Evolutionary conservation across 2,329 filamentous ascomycete species (phyloP).

Genomic region (Penicillium capsulatum): DNA sequence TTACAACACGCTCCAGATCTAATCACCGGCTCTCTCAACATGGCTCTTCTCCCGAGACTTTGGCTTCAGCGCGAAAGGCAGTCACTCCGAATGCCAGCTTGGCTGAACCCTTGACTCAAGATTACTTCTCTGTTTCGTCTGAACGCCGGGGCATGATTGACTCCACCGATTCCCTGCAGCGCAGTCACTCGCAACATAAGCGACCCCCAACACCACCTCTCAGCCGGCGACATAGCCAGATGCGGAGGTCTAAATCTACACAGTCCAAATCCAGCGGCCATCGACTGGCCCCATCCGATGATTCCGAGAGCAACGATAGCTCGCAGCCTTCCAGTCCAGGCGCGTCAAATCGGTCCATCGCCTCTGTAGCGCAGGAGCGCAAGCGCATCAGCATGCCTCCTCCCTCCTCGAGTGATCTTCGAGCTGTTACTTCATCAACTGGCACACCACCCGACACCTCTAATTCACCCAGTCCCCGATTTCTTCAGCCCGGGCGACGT

Average conservation of each 20-base stretch:
- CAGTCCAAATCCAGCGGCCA: slow-evolving; percentile 31
- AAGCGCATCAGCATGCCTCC: slow-evolving; percentile 25
- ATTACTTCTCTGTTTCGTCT: slow-evolving; percentile 32
- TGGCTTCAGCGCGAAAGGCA: slow-evolving; percentile 13
- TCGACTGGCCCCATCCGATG: slow-evolving; percentile 41
- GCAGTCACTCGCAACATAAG: slow-evolving; percentile 36
- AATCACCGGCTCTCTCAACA: slow-evolving; percentile 27
- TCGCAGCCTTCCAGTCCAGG: slow-evolving; percentile 29
- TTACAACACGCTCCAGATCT: slow-evolving; percentile 22
- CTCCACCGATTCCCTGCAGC: slow-evolving; percentile 24
- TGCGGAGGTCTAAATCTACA: slow-evolving; percentile 35
- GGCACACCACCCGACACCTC: slow-evolving; percentile 16
- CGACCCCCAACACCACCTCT: slow-evolving; percentile 48
- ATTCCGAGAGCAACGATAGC: slow-evolving; percentile 39
- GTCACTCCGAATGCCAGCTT: slow-evolving; percentile 15
- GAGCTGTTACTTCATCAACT: slow-evolving; percentile 3
- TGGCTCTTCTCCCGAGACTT: slow-evolving; percentile 21
- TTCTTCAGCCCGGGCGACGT: slow-evolving; percentile 29
- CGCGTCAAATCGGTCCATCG: slow-evolving; percentile 12
- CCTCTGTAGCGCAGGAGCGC: slow-evolving; percentile 9
- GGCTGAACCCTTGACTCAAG: slow-evolving; percentile 49
- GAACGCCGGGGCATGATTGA: slow-evolving; percentile 11
- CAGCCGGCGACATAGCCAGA: slow-evolving; percentile 47
- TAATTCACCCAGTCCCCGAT: slow-evolving; percentile 5
- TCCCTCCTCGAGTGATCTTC: slow-evolving; percentile 10